These are phyloP conservation scores for Evernia prunastri DNA, from an alignment of 495 filamentous ascomycete genomes.

Conservation along the genomic window DNA sequence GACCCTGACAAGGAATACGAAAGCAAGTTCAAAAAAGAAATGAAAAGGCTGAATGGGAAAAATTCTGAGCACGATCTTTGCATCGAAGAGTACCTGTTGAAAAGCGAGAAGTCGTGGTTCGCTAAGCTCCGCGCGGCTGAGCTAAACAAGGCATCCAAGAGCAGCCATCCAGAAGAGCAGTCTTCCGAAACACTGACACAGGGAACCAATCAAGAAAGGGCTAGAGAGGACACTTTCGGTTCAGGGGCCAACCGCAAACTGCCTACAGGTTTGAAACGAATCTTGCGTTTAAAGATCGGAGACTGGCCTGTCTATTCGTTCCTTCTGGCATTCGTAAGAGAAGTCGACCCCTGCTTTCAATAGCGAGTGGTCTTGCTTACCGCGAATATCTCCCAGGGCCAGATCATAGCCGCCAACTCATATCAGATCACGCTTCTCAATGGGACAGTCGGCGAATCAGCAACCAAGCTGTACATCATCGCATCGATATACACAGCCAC, in stretches of 20 bases:
- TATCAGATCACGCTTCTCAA: constrained; percentile 62
- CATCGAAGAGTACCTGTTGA: constrained; percentile 56
- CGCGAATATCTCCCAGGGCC: constrained; percentile 31
- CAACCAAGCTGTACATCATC: constrained; percentile 55
- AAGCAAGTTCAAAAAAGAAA: constrained; percentile 47
- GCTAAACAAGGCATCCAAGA: constrained; percentile 30
- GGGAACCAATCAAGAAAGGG: constrained; percentile 23
- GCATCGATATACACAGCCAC: constrained; percentile 53
- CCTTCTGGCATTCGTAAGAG: constrained; percentile 50
- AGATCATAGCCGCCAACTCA: constrained; percentile 60
- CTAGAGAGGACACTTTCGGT: constrained; percentile 59
- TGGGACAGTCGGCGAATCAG: constrained; percentile 52
- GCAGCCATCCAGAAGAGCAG: constrained; percentile 1
- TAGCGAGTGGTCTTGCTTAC: neutral
- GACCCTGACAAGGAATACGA: constrained; percentile 54
- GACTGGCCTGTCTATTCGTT: constrained; percentile 72
- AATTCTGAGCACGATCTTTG: constrained; percentile 50
- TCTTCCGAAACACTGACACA: neutral
- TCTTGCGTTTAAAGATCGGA: constrained; percentile 41
- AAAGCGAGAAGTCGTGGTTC: constrained; percentile 61
- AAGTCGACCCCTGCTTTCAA: neutral
- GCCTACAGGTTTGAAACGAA: constrained; percentile 57
- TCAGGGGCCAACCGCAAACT: constrained; percentile 57
- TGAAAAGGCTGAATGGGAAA: constrained; percentile 45
- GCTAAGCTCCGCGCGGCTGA: constrained; percentile 51